Evolutionary conservation across 2,329 filamentous ascomycete genomes (phyloP), one percentile per base, ranked within the genome.

Genomic region (Ophioceras dolichostomum): DNA sequence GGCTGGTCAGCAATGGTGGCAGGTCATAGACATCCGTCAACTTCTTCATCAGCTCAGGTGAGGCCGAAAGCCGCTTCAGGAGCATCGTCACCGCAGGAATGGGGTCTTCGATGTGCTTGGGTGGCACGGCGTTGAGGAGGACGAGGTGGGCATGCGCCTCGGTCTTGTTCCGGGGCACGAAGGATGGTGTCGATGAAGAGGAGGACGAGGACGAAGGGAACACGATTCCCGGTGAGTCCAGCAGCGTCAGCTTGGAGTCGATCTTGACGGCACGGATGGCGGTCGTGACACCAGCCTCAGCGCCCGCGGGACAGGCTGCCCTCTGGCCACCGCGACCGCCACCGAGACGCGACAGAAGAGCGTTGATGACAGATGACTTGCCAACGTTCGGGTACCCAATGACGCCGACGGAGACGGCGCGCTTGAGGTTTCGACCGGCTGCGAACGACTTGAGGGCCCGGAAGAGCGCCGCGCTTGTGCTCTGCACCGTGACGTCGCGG

Each of bases 331-430:
- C 74, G 45, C 69, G 67, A 51, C 73, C 77, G 39, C 77, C 72
- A 46, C 80, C 76, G 48, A 94, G 67, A 27, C 85, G 76, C 27
- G 83, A 78, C 16, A 86, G 81, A 39, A 95, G 76, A 13, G 87
- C 84, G 58, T 95, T 95, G 70, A 95, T 94, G 51, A 95, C 86
- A 36, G 87, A 94, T 20, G 86, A 94, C 67, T 95, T 95, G 55
- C 88, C 88, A 41, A 94, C 88, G 56, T 95, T 95, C 50, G 88
- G 88, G 58, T 94, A 95, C 20, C 88, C 88, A 49, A 95, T 93
- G 43, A 95, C 84, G 46, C 88, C 88, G 42, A 95, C 88, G 16
- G 84, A 88, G 50, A 94, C 77, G 37, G 87, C 81, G 39, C 88
- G 81, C 69, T 94, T 94, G 47, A 95, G 67, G 55, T 93, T 80